Evolutionary conservation across 139 green algal species (phyloP), one percentile per base, ranked within the genome.

Genomic region (Pseudopediastrum boryanum): DNA sequence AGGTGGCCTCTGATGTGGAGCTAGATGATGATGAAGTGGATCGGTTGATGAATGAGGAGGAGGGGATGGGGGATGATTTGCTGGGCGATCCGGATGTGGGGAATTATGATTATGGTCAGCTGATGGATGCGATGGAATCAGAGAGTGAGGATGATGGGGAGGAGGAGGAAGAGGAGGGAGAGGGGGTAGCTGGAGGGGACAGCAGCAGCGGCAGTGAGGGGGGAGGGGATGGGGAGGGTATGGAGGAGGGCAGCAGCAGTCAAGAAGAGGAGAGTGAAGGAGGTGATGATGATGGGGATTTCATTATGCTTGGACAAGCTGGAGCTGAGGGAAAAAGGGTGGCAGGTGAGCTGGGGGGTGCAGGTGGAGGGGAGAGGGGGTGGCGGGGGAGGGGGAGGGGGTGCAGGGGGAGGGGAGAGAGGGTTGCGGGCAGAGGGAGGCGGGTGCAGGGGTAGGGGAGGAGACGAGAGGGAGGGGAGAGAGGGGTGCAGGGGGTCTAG

Each of bases 31-130:
- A 59, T 25, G 85, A 86, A 29, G 75, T 56, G 1, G 81, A 81
- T 48, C 25, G 80, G 52, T 70, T 39, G 51, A 21, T 58, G 29
- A 48, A 61, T 27, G 75, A 85, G 27, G 81, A 68, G 19, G 82
- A 69, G 50, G 75, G 39, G 21, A 59, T 77, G 59, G 83, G 64
- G 31, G 82, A 85, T 36, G 85, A 87, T 31, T 39, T 33, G 65
- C 42, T 86, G 31, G 82, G 79, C 8, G 76, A 86, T 39, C 65
- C 83, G 2, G 80, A 87, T 38, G 52, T 68, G 2, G 83, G 51
- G 0, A n/a, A n/a, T n/a, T 93, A 79, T 43, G 87, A 92, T 75
- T 95, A 94, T 78, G 80, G 81, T 27, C 19, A 86, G 13, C 74
- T 94, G 36, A 83, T 83, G 13, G 68, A 65, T 0, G 88, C 89